A percentile compares a stretch with the other conserved stretches of the same genome.
Evolutionary conservation across 2,329 filamentous ascomycete species (phyloP).

Genomic region (Phoma sp.): DNA sequence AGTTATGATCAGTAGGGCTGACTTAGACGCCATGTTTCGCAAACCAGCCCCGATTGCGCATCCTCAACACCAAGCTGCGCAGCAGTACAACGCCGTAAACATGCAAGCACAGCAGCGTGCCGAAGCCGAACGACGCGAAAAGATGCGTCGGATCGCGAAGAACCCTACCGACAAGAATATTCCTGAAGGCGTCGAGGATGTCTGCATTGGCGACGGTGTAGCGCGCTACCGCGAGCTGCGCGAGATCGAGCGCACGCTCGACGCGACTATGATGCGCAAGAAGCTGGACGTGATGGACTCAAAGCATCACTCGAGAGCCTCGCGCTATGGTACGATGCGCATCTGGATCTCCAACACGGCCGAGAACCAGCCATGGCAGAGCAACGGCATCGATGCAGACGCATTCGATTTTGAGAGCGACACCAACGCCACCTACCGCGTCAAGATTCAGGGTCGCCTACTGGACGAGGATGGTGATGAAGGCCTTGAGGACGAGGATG

Average conservation of each 20-base stretch:
- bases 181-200: constrained; percentile 82
- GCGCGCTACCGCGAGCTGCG: constrained; percentile 83
- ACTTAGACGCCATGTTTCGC: constrained; percentile 56
- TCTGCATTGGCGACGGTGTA: constrained; percentile 81
- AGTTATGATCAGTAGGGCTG: constrained; percentile 57
- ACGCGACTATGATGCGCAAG: constrained; percentile 94
- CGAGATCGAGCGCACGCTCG: constrained; percentile 85
- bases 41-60: constrained; percentile 55
- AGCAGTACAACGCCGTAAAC: constrained; percentile 51
- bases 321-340: constrained; percentile 83
- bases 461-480: constrained; percentile 62
- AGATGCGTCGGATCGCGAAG: constrained; percentile 79
- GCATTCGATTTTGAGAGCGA: constrained; percentile 83
- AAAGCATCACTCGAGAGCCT: constrained; percentile 75
- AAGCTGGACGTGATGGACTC: constrained; percentile 87
- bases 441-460: constrained; percentile 89
- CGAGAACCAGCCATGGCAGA: constrained; percentile 94
- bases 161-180: constrained; percentile 96
- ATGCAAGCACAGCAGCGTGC: constrained; percentile 56
- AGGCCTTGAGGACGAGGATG: constrained; percentile 42
- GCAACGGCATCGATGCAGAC: constrained; percentile 70
- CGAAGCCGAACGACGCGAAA: constrained; percentile 64
- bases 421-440: constrained; percentile 79
- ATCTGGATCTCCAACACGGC: constrained; percentile 96
- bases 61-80: constrained; percentile 59